Conservation (phyloP, 257 asterid genomes). For the Handroanthus guayacan region DNA sequence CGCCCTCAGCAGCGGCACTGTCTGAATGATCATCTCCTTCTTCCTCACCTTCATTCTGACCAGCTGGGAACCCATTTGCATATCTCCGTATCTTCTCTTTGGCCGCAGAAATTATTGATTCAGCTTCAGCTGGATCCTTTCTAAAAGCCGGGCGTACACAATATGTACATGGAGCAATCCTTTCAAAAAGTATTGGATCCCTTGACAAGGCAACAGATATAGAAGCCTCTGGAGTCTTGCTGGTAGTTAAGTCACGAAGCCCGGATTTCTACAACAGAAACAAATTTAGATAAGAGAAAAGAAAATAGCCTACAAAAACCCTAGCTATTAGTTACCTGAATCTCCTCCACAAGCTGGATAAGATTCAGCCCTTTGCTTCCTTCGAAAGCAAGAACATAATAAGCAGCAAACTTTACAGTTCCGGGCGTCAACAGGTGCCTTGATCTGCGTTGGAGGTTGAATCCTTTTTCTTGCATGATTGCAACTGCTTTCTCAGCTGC, state of each 20-base stretch:
- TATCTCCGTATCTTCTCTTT: conserved; percentile 88
- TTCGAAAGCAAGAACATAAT: conserved; percentile 98
- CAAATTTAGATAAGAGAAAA: conserved; percentile 34
- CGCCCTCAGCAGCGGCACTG: conserved; percentile 81
- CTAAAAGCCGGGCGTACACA: conserved; percentile 89
- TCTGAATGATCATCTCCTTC: conserved; percentile 97
- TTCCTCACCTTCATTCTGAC: conserved; percentile 88
- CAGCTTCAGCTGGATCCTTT: conserved; percentile 98
- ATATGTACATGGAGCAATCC: conserved; percentile 96
- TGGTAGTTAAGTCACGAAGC: conserved; percentile 91
- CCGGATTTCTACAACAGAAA: conserved; percentile 79
- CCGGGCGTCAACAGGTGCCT: conserved; percentile 98
- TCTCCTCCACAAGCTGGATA: conserved; percentile 91
- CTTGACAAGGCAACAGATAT: conserved; percentile 98
- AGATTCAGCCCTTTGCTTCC: conserved; percentile 96
- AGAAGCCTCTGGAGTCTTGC: conserved; percentile 99
- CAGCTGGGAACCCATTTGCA: conserved; percentile 78
- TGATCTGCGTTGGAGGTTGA: conserved; percentile 76
- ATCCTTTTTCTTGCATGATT: conserved; percentile 92
- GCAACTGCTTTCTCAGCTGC: conserved; percentile 97
- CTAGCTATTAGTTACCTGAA: conserved; percentile 68
- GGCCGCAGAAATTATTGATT: conserved; percentile 76
- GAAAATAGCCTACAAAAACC: conserved; percentile 21
- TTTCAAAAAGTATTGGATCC: conserved; percentile 96
- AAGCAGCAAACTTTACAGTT: conserved; percentile 99